A percentile compares a stretch with the other conserved stretches of the same genome.
Conservation (phyloP, 495 filamentous ascomycete genomes). For the Neurospora hispaniola region DNA sequence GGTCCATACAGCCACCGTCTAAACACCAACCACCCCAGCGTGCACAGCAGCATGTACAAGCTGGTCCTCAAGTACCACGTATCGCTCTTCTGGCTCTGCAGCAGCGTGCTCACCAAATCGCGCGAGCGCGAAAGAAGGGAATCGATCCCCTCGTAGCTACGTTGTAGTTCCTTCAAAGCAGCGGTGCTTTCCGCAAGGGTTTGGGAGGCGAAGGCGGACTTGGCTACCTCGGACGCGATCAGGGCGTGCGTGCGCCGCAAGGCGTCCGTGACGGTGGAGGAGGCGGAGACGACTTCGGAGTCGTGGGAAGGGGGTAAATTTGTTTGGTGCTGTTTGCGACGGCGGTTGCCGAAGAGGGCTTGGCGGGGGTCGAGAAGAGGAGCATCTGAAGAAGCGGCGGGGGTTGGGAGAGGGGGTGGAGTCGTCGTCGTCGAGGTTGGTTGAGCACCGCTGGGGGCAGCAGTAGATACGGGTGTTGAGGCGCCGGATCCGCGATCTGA, state of each 20-base stretch:
- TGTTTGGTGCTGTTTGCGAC: slow-evolving; percentile 8
- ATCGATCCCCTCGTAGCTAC: slow-evolving; percentile 70
- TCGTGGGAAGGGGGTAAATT: slow-evolving; percentile 35
- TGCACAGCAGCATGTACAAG: slow-evolving; percentile 66
- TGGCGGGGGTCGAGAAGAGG: background rate
- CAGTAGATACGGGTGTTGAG: background rate
- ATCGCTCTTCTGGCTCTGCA: slow-evolving; percentile 84
- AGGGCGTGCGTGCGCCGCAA: slow-evolving; percentile 76
- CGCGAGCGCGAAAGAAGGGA: slow-evolving; percentile 60
- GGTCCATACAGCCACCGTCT: slow-evolving; percentile 79
- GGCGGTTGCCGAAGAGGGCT: slow-evolving; percentile 17
- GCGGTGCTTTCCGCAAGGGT: slow-evolving; percentile 73
- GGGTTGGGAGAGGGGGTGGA: slow-evolving; percentile 22
- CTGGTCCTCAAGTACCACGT: slow-evolving; percentile 93
- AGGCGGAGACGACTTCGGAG: slow-evolving; percentile 59
- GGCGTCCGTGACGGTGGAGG: slow-evolving; percentile 72
- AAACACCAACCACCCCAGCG: slow-evolving; percentile 77
- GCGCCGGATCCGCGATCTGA: slow-evolving; percentile 14
- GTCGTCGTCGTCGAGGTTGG: slow-evolving; percentile 9
- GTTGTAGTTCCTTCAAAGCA: slow-evolving; percentile 66
- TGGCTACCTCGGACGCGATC: slow-evolving; percentile 70
- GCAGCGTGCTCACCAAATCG: slow-evolving; percentile 64
- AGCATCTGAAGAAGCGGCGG: slow-evolving; percentile 1
- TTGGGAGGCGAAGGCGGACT: slow-evolving; percentile 78
- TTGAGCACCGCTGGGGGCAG: background rate